These are phyloP conservation scores for Paramecium primaurelia DNA, from an alignment of 73 alveolate species.

Conservation along the genomic window DNA sequence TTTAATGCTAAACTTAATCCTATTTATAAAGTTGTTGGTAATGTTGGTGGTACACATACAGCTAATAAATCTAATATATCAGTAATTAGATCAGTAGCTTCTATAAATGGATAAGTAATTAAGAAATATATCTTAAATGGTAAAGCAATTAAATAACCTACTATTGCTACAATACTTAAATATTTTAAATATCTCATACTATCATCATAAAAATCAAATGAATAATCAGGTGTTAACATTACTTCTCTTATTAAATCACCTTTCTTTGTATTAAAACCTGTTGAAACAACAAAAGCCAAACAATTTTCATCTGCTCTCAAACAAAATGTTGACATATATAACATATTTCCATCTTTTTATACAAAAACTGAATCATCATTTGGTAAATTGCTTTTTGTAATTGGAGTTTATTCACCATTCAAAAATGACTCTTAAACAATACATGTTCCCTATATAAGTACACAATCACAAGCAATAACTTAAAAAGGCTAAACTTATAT, in stretches of 20 bases:
- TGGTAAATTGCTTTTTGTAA: not conserved
- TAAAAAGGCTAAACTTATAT: not conserved
- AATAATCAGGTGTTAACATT: not conserved
- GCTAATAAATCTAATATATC: constrained; percentile 17
- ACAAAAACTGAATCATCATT: not conserved
- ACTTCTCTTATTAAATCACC: constrained; percentile 32
- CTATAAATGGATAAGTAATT: not conserved
- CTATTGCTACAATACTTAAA: not conserved
- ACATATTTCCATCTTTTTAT: not conserved
- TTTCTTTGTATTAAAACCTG: constrained; percentile 24
- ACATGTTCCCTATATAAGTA: constrained; percentile 1
- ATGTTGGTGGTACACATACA: constrained; percentile 43
- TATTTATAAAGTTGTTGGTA: constrained; percentile 22
- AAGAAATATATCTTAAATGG: constrained; percentile 16
- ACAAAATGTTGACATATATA: not conserved
- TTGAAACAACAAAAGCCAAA: constrained; percentile 21
- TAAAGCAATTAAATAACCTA: constrained; percentile 12
- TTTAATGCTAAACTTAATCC: constrained; percentile 23
- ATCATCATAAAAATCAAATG: constrained; percentile 18
- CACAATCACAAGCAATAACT: constrained; percentile 4
- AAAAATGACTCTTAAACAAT: not conserved
- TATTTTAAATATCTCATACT: not conserved
- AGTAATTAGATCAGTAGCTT: not conserved
- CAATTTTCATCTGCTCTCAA: constrained; percentile 36
- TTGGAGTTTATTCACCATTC: constrained; percentile 14